Conservation (phyloP, 306 rosid genomes). For the Prunus fruticosa region DNA sequence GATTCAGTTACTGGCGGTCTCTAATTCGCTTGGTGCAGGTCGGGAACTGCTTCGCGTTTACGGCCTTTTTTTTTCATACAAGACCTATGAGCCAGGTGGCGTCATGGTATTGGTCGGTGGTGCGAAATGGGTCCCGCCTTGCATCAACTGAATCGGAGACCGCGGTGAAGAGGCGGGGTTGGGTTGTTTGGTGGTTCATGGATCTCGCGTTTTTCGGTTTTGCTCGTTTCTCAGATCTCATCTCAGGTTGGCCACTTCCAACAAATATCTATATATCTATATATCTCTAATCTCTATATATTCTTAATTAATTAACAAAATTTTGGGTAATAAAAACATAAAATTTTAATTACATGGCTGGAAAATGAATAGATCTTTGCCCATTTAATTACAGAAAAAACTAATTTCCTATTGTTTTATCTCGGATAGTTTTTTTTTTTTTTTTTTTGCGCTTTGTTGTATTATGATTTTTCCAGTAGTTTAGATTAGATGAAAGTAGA, state of each 20-base stretch:
- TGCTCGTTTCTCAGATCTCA: slow-evolving; percentile 4
- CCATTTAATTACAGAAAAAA: neutral
- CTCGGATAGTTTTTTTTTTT: neutral
- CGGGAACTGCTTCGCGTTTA: slow-evolving; percentile 73
- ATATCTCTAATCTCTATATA: neutral
- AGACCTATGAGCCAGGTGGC: neutral
- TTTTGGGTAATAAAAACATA: neutral
- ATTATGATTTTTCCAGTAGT: too few relatives aligned
- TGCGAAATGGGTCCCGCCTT: slow-evolving; percentile 83
- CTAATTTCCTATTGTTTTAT: neutral
- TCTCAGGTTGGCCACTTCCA: slow-evolving; percentile 6
- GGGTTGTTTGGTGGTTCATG: neutral
- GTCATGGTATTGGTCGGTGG: neutral
- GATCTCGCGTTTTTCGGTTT: neutral
- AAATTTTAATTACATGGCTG: neutral
- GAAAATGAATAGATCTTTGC: neutral
- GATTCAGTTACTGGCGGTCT: slow-evolving; percentile 66
- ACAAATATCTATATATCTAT: neutral
- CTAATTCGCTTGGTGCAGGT: slow-evolving; percentile 99
- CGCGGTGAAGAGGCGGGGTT: slow-evolving; percentile 43
- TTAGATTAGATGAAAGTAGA: too few relatives aligned
- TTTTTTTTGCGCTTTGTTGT: neutral
- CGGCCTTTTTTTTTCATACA: too few relatives aligned
- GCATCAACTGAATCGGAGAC: slow-evolving; percentile 99
- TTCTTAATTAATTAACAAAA: too few relatives aligned